Conservation (phyloP, 1,139 yeast species). For the Meyerozyma sp. region DNA sequence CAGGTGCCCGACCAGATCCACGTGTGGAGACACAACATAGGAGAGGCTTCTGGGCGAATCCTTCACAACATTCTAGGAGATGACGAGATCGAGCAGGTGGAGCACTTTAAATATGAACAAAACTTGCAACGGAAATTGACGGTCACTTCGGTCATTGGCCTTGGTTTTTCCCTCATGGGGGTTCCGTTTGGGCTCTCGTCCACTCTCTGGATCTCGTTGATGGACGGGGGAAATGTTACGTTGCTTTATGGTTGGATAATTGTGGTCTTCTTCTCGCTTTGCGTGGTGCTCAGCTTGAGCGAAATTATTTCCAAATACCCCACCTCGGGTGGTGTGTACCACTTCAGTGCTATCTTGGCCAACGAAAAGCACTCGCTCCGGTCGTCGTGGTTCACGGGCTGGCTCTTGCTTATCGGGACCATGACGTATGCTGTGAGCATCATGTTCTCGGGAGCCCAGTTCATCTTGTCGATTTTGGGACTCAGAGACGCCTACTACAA, state of each 20-base stretch:
- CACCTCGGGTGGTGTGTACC: slow-evolving; percentile 70
- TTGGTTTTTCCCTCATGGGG: slow-evolving; percentile 74
- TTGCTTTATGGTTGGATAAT: slow-evolving; percentile 67
- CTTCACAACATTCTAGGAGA: slow-evolving; percentile 19
- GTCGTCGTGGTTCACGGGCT: slow-evolving; percentile 72
- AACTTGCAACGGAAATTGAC: slow-evolving; percentile 61
- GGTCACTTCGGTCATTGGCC: slow-evolving; percentile 62
- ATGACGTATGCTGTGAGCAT: slow-evolving; percentile 74
- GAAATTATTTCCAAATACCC: slow-evolving; percentile 74
- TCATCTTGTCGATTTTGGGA: slow-evolving; percentile 60
- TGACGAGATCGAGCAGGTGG: slow-evolving; percentile 54
- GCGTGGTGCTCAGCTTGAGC: slow-evolving; percentile 62
- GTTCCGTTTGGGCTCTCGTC: slow-evolving; percentile 74
- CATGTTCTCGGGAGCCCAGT: slow-evolving; percentile 70
- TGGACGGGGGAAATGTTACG: slow-evolving; percentile 71
- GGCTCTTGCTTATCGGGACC: slow-evolving; percentile 67
- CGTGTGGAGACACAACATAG: not conserved
- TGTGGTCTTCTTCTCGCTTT: slow-evolving; percentile 55
- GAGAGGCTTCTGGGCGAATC: slow-evolving; percentile 1
- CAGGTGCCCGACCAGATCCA: not conserved
- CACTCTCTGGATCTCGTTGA: slow-evolving; percentile 60
- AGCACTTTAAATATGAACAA: slow-evolving; percentile 68
- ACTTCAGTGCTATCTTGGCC: slow-evolving; percentile 67
- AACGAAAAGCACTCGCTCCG: slow-evolving; percentile 48
- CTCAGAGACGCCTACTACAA: slow-evolving; percentile 54